These are phyloP conservation scores for Castanopsis chinensis DNA, from an alignment of 306 rosid genomes.

Conservation along the genomic window DNA sequence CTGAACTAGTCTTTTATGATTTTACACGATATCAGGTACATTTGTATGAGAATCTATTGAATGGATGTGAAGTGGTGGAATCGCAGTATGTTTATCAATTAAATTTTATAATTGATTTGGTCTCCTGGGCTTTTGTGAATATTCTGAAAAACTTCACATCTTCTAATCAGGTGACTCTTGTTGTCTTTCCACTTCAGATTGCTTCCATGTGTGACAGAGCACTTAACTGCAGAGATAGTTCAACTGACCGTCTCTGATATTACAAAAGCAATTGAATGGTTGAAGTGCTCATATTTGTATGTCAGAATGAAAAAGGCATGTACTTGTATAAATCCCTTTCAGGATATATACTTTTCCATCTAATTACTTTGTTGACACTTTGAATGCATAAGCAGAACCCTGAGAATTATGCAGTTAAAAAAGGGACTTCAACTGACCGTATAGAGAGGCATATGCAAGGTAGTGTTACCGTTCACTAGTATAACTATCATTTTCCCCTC, in stretches of 20 bases:
- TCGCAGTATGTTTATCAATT: constrained; percentile 68
- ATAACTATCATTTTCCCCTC: constrained; percentile 4
- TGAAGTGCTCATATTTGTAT: constrained; percentile 82
- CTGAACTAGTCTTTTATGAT: constrained; percentile 15
- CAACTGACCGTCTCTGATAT: constrained; percentile 87
- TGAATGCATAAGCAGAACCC: constrained; percentile 63
- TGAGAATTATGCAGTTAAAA: constrained; percentile 54
- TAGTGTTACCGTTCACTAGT: constrained; percentile 25
- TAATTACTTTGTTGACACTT: neutral
- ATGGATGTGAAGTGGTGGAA: constrained; percentile 94
- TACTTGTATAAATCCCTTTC: constrained; percentile 5
- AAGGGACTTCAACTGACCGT: constrained; percentile 53
- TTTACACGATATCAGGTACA: constrained; percentile 62
- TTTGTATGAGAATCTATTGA: constrained; percentile 88
- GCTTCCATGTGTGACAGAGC: constrained; percentile 88
- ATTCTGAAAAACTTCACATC: constrained; percentile 12
- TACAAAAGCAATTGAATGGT: constrained; percentile 93
- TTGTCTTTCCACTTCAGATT: constrained; percentile 46
- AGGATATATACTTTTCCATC: constrained; percentile 21
- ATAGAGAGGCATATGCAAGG: constrained; percentile 86
- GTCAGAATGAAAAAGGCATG: constrained; percentile 88
- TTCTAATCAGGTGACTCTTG: constrained; percentile 24
- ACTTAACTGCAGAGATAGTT: constrained; percentile 94
- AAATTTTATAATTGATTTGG: constrained; percentile 10
- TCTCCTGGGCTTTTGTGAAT: constrained; percentile 13